phyloP scores from a whole-genome alignment of 1,284 basidiomycete species.

The Ceratobasidium sp. region DNA sequence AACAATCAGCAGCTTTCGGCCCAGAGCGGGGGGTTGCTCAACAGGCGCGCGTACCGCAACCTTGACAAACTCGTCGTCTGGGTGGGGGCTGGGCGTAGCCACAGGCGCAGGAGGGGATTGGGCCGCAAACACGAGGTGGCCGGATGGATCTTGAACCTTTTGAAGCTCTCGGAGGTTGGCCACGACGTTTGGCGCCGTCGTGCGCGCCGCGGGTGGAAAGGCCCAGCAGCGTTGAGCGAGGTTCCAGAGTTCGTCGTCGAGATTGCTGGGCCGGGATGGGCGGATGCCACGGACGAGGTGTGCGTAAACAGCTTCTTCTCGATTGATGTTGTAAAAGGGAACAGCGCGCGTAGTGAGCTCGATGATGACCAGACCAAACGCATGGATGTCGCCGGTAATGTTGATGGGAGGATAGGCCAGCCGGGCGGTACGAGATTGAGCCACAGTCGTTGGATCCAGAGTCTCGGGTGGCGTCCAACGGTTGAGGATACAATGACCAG shows the following conservation, averaged over 20 bases:
- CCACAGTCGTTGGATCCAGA: slow-evolving; percentile 30
- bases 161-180: slow-evolving; percentile 20
- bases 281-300: slow-evolving; percentile 29
- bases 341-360: slow-evolving; percentile 27
- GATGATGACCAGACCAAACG: slow-evolving; percentile 31
- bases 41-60: slow-evolving; percentile 27
- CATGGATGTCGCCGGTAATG: slow-evolving; percentile 32
- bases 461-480: slow-evolving; percentile 33
- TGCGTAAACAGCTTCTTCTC: slow-evolving; percentile 33
- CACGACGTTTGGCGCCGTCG: slow-evolving; percentile 19
- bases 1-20: slow-evolving; percentile 29
- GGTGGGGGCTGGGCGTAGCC: background rate
- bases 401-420: slow-evolving; percentile 32
- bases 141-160: slow-evolving; percentile 23
- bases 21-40: background rate
- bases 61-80: slow-evolving; percentile 33
- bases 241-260: slow-evolving; percentile 18
- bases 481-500: slow-evolving; percentile 32
- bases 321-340: slow-evolving; percentile 22
- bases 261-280: background rate
- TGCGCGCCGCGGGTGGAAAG: slow-evolving; percentile 22
- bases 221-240: slow-evolving; percentile 29
- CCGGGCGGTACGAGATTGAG: slow-evolving; percentile 27
- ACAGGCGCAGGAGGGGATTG: slow-evolving; percentile 19
- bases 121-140: slow-evolving; percentile 19